phyloP scores from a whole-genome alignment of 331 rosid genomes.

The Pyrus hybrid region DNA sequence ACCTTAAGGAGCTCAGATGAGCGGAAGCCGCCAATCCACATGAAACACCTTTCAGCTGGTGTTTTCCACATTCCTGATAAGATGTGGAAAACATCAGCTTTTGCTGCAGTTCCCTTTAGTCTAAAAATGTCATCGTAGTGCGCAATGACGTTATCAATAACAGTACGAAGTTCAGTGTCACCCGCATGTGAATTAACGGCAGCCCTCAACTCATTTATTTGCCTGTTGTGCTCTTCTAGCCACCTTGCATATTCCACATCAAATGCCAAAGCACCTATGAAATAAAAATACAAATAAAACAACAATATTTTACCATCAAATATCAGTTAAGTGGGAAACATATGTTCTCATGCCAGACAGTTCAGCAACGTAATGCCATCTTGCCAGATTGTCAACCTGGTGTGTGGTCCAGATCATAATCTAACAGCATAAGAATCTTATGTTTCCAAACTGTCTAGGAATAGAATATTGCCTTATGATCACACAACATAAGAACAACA shows the following conservation, averaged over 20 bases:
- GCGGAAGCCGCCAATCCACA: constrained; percentile 99
- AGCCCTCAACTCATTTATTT: constrained; percentile 85
- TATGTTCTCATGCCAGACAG: background rate
- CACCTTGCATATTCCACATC: constrained; percentile 86
- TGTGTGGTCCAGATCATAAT: background rate
- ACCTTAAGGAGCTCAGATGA: constrained; percentile 93
- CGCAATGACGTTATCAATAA: constrained; percentile 69
- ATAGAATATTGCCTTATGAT: background rate
- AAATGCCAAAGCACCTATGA: constrained; percentile 82
- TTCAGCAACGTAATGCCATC: background rate
- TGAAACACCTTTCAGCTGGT: constrained; percentile 93
- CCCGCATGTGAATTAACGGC: constrained; percentile 97
- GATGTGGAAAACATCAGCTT: constrained; percentile 93
- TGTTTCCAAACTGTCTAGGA: background rate
- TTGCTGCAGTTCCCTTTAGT: constrained; percentile 85
- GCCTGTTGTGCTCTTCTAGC: constrained; percentile 89
- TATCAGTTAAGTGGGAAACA: background rate
- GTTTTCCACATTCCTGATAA: constrained; percentile 99
- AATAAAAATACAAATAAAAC: background rate
- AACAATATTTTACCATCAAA: background rate
- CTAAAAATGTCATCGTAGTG: constrained; percentile 83
- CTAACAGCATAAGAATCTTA: background rate
- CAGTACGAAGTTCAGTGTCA: constrained; percentile 84
- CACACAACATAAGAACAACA: background rate
- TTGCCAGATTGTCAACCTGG: background rate